Evolutionary conservation across 768 basidiomycete species (phyloP), one percentile per base, ranked within the genome.

Genomic region (Cystobasidium ongulense): DNA sequence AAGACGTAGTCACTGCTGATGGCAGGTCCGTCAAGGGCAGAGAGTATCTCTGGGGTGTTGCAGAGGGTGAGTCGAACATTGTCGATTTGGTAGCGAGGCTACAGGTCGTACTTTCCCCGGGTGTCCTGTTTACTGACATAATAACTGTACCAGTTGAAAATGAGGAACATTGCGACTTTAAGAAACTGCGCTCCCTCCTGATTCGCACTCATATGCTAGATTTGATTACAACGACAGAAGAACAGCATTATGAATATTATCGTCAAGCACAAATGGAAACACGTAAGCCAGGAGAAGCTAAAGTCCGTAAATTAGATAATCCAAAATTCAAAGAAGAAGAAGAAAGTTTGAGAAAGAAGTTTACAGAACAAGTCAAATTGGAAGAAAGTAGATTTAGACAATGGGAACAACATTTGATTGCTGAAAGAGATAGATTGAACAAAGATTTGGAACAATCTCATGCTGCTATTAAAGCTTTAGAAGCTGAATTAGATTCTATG

Each of bases 291-390:
- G 96, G 79, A 29, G 96, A 98, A 82, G 88, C 93, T 77, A 97
- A 97, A 84, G 91, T 94, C 79, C 94, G 92, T 87, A 97, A 97
- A 84, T 85, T 91, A 77, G 94, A 99, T 84, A 99, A 98, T 82
- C 95, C 96, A 78, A 98, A 98, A 83, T 99, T 95, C 88, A 94
- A 94, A 85, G 96, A 98, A 82, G 96, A 99, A 84, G 95, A 99
- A 82, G 96, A 99, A 82, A 86, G 73, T 72, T 87, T 98, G 75
- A 86, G 95, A 80, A 97, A 94, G 85, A 88, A 93, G 75, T 99
- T 99, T 83, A 99, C 96, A 35, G 96, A 99, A 83, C 96, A 99
- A 84, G 96, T 99, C 86, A 99, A 99, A 85, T 85, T 91, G 73
- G 96, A 99, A 84, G 96, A 99, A 81, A 86, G 90, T 15, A 86